These are phyloP conservation scores for Flaveria trinervia DNA, from an alignment of 129 eudicot species.

Conservation along the genomic window DNA sequence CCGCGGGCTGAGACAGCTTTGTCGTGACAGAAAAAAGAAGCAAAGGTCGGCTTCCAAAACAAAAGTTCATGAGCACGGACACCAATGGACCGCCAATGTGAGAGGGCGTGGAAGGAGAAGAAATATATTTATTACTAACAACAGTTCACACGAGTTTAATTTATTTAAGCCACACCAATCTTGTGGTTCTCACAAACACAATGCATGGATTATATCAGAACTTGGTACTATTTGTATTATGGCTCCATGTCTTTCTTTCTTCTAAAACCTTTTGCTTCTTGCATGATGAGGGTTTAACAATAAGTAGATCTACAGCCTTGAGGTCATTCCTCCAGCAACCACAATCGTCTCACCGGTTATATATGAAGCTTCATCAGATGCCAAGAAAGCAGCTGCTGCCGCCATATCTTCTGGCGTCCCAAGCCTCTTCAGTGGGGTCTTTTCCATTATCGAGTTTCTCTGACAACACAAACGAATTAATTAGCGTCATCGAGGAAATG, in stretches of 20 bases:
- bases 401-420: slow-evolving; percentile 95
- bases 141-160: too few relatives aligned
- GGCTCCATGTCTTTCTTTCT: too few relatives aligned
- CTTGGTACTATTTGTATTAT: too few relatives aligned
- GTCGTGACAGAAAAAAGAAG: too few relatives aligned
- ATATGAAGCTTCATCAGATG: slow-evolving; percentile 88
- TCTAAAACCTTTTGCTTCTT: background rate
- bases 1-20: too few relatives aligned
- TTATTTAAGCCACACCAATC: too few relatives aligned
- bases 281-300: background rate
- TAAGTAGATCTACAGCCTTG: slow-evolving; percentile 53
- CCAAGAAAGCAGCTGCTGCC: slow-evolving; percentile 79
- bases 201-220: background rate
- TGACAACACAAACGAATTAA: slow-evolving; percentile 31
- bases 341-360: slow-evolving; percentile 89
- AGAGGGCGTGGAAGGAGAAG: too few relatives aligned
- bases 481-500: background rate
- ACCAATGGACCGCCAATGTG: too few relatives aligned
- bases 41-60: too few relatives aligned
- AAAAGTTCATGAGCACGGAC: too few relatives aligned
- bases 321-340: slow-evolving; percentile 86
- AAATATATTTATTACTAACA: too few relatives aligned
- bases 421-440: slow-evolving; percentile 66
- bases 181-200: too few relatives aligned
- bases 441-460: slow-evolving; percentile 53